Conservation (phyloP, 2,329 filamentous ascomycete species). For the Microcyclosporella mali region DNA sequence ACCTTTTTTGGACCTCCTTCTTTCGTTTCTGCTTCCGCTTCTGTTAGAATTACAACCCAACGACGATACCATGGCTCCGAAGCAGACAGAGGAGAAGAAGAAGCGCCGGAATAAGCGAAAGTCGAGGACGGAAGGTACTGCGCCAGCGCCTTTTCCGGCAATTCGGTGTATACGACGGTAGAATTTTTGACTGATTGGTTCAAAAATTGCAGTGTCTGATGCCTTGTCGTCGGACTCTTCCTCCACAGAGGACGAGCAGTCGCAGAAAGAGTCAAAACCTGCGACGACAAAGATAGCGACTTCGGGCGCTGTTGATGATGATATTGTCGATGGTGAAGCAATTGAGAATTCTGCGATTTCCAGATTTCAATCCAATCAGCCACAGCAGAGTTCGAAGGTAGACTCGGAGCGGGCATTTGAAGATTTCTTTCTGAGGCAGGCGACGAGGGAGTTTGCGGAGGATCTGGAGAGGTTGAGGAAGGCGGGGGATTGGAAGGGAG, state of each 20-base stretch:
- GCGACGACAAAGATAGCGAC: background rate
- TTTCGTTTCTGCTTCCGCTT: background rate
- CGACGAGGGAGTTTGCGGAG: conserved; percentile 65
- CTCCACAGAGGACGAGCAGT: conserved; percentile 5
- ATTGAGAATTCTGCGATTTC: conserved; percentile 4
- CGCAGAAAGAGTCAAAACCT: background rate
- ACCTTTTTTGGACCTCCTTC: background rate
- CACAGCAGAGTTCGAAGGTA: conserved; percentile 7
- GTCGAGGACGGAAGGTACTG: conserved; percentile 23
- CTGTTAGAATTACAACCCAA: background rate
- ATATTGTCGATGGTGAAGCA: conserved; percentile 1
- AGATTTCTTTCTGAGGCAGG: conserved; percentile 62
- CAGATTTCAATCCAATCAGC: no score
- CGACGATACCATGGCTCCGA: conserved; percentile 16
- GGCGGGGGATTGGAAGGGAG: conserved; percentile 64
- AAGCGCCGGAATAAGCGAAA: conserved; percentile 24
- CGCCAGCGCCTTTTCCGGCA: no score
- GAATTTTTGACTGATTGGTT: background rate
- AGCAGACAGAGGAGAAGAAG: conserved; percentile 19
- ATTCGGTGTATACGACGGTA: no score
- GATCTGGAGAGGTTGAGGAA: conserved; percentile 64
- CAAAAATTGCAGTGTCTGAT: background rate
- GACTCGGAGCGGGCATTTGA: conserved; percentile 44
- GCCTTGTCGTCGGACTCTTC: conserved; percentile 13
- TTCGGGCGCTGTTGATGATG: conserved; percentile 1